These are phyloP conservation scores for Trichoderma aggressivum DNA, from an alignment of 2,329 filamentous ascomycete genomes.

Conservation along the genomic window DNA sequence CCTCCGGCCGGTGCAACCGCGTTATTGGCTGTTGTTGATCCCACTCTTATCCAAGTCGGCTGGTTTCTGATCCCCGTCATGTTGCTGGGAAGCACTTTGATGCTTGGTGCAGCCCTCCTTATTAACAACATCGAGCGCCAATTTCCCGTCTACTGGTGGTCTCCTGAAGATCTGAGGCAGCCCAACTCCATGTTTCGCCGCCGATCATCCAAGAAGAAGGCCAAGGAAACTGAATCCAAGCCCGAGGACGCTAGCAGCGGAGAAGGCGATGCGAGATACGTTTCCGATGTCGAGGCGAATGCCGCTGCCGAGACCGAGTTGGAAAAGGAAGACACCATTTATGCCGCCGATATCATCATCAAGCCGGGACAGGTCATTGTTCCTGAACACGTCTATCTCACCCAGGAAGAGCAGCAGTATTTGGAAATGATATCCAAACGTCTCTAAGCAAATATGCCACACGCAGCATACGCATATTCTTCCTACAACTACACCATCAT, in stretches of 20 bases:
- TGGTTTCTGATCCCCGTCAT: constrained; percentile 67
- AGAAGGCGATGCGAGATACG: constrained; percentile 10
- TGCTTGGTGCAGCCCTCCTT: constrained; percentile 60
- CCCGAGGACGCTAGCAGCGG: background rate
- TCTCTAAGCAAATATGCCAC: constrained; percentile 25
- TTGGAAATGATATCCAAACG: constrained; percentile 36
- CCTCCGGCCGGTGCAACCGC: constrained; percentile 74
- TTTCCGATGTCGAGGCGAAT: constrained; percentile 16
- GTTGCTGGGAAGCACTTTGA: constrained; percentile 56
- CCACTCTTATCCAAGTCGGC: constrained; percentile 53
- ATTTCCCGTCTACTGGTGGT: constrained; percentile 72
- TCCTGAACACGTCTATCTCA: constrained; percentile 36
- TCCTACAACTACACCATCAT: background rate
- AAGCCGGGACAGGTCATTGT: constrained; percentile 34
- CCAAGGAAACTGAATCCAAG: background rate
- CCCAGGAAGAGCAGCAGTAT: constrained; percentile 36
- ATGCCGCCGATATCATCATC: constrained; percentile 34
- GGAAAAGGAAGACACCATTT: constrained; percentile 20
- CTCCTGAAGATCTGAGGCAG: constrained; percentile 36
- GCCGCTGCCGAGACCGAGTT: constrained; percentile 19
- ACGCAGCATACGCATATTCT: background rate
- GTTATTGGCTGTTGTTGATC: constrained; percentile 61
- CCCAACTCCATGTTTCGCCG: constrained; percentile 15
- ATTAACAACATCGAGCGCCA: constrained; percentile 66
- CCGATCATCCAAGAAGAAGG: constrained; percentile 6